phyloP scores from a whole-genome alignment of 2,329 filamentous ascomycete genomes.

The Fusarium multiceps region DNA sequence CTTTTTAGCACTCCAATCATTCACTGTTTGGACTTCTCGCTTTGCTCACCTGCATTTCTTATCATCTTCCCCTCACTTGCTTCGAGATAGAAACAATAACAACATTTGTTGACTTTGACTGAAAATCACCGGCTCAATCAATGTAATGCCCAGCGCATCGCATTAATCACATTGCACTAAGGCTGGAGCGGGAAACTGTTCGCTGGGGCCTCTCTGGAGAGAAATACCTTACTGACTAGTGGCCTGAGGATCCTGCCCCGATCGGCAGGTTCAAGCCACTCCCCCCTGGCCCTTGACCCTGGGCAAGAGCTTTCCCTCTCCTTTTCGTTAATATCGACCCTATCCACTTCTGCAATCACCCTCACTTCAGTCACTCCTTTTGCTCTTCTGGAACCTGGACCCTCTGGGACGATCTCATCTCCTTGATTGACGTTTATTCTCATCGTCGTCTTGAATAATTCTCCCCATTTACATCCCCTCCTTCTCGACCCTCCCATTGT shows the following conservation, averaged over 20 bases:
- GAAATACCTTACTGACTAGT: conserved; percentile 40
- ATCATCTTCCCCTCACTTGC: conserved; percentile 15
- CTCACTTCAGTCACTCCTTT: conserved; percentile 57
- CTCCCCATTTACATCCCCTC: conserved; percentile 37
- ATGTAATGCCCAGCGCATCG: background rate
- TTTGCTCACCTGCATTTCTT: conserved; percentile 38
- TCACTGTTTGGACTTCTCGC: conserved; percentile 15
- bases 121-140: conserved; percentile 16
- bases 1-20: conserved; percentile 35
- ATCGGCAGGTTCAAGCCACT: conserved; percentile 52
- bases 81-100: background rate
- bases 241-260: conserved; percentile 50
- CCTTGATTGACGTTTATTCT: conserved; percentile 41
- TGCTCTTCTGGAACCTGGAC: conserved; percentile 45
- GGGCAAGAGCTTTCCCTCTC: conserved; percentile 49
- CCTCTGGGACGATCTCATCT: conserved; percentile 41
- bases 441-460: conserved; percentile 37
- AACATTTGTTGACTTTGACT: background rate
- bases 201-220: conserved; percentile 38
- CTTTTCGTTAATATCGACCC: conserved; percentile 54
- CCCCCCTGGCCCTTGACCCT: conserved; percentile 45
- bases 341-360: conserved; percentile 53
- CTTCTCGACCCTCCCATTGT: conserved; percentile 28
- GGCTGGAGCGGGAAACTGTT: conserved; percentile 36
- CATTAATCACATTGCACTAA: conserved; percentile 29